These are phyloP conservation scores for Scenedesmus sp. DNA, from an alignment of 163 green algal species.

Conservation along the genomic window DNA sequence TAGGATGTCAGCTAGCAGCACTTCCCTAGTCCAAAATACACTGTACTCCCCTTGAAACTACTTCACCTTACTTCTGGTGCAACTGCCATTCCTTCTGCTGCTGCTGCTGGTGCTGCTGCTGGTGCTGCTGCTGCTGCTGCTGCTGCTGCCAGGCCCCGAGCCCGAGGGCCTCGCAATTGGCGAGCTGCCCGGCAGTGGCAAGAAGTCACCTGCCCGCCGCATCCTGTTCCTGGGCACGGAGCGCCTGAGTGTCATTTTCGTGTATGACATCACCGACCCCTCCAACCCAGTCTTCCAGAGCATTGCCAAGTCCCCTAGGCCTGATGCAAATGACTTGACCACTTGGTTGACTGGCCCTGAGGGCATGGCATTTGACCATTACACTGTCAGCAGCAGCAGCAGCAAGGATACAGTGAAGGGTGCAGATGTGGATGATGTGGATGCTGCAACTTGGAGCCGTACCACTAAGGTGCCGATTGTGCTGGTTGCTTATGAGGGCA, in stretches of 20 bases:
- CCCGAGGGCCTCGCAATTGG: slow-evolving; percentile 41
- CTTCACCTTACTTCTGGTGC: neutral
- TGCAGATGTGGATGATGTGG: neutral
- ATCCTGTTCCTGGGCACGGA: slow-evolving; percentile 41
- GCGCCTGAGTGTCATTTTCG: slow-evolving; percentile 32
- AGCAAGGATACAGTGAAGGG: neutral
- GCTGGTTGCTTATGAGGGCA: slow-evolving; percentile 37
- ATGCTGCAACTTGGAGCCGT: neutral
- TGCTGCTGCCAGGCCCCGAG: neutral
- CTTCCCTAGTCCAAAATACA: neutral
- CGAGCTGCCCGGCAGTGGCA: slow-evolving; percentile 1
- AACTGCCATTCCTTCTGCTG: neutral
- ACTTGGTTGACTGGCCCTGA: slow-evolving; percentile 34
- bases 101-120: neutral
- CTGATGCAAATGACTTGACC: neutral
- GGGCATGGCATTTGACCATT: slow-evolving; percentile 10
- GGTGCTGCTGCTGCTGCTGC: neutral
- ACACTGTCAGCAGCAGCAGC: neutral
- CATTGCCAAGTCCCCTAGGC: slow-evolving; percentile 13
- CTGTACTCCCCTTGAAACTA: neutral
- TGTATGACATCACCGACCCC: slow-evolving; percentile 41
- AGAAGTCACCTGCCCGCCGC: neutral
- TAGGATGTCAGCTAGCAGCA: neutral
- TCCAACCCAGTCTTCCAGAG: slow-evolving; percentile 25
- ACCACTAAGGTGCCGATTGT: slow-evolving; percentile 17